These are phyloP conservation scores for Eucalyptus rudis DNA, from an alignment of 345 rosid genomes.

Conservation along the genomic window DNA sequence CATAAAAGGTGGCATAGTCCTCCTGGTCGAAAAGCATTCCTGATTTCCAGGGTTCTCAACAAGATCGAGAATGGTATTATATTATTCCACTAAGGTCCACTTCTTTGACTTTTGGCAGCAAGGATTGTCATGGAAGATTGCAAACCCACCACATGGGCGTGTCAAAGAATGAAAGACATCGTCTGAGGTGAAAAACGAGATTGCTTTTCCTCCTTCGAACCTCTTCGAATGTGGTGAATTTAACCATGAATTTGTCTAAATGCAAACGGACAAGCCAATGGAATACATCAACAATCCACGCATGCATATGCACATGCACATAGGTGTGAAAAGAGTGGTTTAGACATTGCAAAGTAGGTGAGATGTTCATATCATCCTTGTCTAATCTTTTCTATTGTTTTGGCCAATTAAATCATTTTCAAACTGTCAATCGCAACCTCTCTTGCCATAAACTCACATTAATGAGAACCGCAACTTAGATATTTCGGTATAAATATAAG, in stretches of 20 bases:
- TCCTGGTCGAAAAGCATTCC: neutral
- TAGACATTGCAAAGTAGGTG: neutral
- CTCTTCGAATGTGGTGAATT: neutral
- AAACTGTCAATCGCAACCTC: neutral
- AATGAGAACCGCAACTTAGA: neutral
- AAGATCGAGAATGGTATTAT: neutral
- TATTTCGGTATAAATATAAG: neutral
- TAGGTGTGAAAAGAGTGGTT: neutral
- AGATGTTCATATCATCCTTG: neutral
- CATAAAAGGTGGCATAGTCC: neutral
- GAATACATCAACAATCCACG: neutral
- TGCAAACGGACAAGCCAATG: neutral
- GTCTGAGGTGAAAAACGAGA: neutral
- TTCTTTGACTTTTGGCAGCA: slow-evolving; percentile 11
- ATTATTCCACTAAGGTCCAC: neutral
- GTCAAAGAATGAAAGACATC: neutral
- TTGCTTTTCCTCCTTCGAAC: neutral
- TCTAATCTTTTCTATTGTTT: neutral
- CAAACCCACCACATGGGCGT: neutral
- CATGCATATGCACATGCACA: neutral
- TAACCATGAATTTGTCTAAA: neutral
- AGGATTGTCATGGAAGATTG: neutral
- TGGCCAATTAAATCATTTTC: neutral
- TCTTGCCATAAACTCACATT: neutral
- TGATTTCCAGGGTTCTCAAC: neutral